These are phyloP conservation scores for Penicilliopsis zonata DNA, from an alignment of 495 filamentous ascomycete genomes.

Conservation along the genomic window DNA sequence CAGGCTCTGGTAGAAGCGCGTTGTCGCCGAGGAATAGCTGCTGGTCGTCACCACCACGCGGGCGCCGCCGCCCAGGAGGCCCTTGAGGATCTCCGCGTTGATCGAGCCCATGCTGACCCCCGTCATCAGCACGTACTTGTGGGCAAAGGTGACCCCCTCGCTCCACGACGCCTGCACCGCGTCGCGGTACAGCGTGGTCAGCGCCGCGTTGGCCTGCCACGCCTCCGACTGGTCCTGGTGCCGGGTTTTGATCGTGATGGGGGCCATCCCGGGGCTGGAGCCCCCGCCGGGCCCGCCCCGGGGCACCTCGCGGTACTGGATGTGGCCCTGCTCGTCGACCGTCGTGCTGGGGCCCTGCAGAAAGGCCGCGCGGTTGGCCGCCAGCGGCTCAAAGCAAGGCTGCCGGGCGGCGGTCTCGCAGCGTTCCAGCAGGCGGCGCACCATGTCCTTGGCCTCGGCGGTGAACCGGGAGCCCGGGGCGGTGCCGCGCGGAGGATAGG, in stretches of 20 bases:
- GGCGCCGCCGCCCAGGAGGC: conserved; percentile 12
- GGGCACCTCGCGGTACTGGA: conserved; percentile 74
- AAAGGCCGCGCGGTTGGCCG: conserved; percentile 82
- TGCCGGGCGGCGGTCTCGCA: conserved; percentile 95
- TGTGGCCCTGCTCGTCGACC: conserved; percentile 92
- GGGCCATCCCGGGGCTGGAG: conserved; percentile 32
- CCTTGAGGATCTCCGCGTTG: conserved; percentile 6
- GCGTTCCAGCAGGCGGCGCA: conserved; percentile 93
- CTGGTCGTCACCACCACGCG: conserved; percentile 16
- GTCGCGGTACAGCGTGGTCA: not conserved
- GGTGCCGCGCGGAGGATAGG: conserved; percentile 89
- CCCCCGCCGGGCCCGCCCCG: conserved; percentile 48
- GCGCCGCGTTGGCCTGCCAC: conserved; percentile 28
- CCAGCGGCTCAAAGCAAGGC: conserved; percentile 88
- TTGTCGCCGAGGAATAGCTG: conserved; percentile 1
- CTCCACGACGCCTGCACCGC: not conserved
- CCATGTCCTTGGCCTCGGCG: conserved; percentile 88
- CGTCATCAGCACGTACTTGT: conserved; percentile 11
- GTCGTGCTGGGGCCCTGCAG: conserved; percentile 91
- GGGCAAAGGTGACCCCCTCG: conserved; percentile 2
- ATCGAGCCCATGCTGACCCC: conserved; percentile 16
- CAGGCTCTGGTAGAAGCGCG: conserved; percentile 6
- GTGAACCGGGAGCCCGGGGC: conserved; percentile 98
- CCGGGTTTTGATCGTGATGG: conserved; percentile 40
- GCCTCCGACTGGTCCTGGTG: conserved; percentile 85